Evolutionary conservation across 352 stramenopile genomes (phyloP).

Genomic region (Globisporangium echinulatum): DNA sequence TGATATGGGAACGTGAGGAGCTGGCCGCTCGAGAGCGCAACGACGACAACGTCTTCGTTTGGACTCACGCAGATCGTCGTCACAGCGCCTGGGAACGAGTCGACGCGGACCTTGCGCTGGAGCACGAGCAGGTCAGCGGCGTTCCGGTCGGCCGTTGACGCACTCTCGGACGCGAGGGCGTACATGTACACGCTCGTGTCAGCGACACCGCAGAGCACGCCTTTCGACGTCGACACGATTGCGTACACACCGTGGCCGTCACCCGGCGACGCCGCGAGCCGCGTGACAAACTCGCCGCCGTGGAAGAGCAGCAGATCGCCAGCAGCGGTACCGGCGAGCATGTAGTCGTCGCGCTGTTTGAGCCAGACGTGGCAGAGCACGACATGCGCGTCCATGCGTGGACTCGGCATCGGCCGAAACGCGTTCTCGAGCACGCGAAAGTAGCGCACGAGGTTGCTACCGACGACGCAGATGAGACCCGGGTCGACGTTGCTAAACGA

Average conservation of each 20-base stretch:
- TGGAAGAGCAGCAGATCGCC: slow-evolving; percentile 88
- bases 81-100: slow-evolving; percentile 35
- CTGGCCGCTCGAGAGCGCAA: slow-evolving; percentile 54
- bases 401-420: slow-evolving; percentile 78
- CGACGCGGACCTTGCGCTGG: slow-evolving; percentile 56
- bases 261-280: slow-evolving; percentile 47
- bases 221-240: slow-evolving; percentile 64
- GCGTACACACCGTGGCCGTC: slow-evolving; percentile 41
- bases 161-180: slow-evolving; percentile 29
- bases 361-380: slow-evolving; percentile 88
- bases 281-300: slow-evolving; percentile 57
- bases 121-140: slow-evolving; percentile 36
- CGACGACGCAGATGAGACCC: slow-evolving; percentile 82
- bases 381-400: slow-evolving; percentile 59
- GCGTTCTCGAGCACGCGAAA: slow-evolving; percentile 87
- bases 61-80: slow-evolving; percentile 60
- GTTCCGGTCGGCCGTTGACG: slow-evolving; percentile 22
- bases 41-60: slow-evolving; percentile 70
- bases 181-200: slow-evolving; percentile 71
- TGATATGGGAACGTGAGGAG: slow-evolving; percentile 75
- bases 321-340: slow-evolving; percentile 75
- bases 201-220: slow-evolving; percentile 70
- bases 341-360: slow-evolving; percentile 85
- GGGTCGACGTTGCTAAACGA: slow-evolving; percentile 88
- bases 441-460: slow-evolving; percentile 80